Conservation (phyloP, 1,139 yeast species). For the Sugiyamaella pinicola region DNA sequence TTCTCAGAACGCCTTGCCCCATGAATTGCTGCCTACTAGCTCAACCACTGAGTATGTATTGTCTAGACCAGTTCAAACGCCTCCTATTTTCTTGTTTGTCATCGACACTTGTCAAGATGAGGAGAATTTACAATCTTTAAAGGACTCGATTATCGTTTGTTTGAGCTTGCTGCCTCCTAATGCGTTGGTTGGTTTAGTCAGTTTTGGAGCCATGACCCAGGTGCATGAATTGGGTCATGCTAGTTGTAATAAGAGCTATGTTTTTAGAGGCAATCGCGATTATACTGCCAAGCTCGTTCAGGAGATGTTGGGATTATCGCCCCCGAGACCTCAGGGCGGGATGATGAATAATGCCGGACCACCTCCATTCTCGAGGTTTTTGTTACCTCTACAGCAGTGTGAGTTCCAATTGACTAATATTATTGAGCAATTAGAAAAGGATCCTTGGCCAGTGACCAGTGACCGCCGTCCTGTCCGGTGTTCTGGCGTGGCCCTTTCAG, state of each 20-base stretch:
- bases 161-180: conserved; percentile 88
- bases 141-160: conserved; percentile 81
- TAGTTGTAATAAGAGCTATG: conserved; percentile 75
- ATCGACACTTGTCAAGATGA: conserved; percentile 94
- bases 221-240: conserved; percentile 88
- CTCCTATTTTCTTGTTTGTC: conserved; percentile 91
- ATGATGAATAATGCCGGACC: conserved; percentile 29
- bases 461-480: conserved; percentile 90
- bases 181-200: conserved; percentile 86
- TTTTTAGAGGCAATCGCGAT: conserved; percentile 92
- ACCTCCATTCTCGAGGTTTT: conserved; percentile 66
- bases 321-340: conserved; percentile 42
- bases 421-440: conserved; percentile 75
- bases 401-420: conserved; percentile 84
- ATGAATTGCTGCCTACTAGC: conserved; percentile 74
- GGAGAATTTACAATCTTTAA: conserved; percentile 86
- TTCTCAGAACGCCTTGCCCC: conserved; percentile 79
- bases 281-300: conserved; percentile 73
- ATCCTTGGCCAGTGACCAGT: conserved; percentile 90
- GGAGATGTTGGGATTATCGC: conserved; percentile 66
- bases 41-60: conserved; percentile 93
- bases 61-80: conserved; percentile 82
- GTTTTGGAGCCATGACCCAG: conserved; percentile 93
- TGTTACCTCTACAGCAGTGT: conserved; percentile 81
- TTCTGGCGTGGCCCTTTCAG: conserved; percentile 88